Conservation (phyloP, 495 filamentous ascomycete genomes). For the Neohortaea acidophila region DNA sequence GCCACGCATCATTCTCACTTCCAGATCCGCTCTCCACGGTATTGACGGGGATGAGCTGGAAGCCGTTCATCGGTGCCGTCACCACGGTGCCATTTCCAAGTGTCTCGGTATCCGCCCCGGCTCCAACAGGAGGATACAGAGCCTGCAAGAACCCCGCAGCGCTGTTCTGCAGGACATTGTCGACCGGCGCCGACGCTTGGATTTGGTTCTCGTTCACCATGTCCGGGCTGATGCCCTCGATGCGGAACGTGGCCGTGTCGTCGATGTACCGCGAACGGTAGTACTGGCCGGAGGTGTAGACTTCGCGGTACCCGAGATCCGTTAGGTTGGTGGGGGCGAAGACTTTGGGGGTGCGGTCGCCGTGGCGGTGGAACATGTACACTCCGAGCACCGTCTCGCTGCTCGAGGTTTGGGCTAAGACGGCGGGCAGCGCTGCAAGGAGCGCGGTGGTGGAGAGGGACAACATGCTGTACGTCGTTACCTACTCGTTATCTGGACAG, state of each 20-base stretch:
- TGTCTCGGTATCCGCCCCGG: slow-evolving; percentile 25
- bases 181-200: slow-evolving; percentile 32
- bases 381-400: slow-evolving; percentile 44
- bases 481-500: too few species aligned
- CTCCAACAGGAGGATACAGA: slow-evolving; percentile 45
- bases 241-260: slow-evolving; percentile 33
- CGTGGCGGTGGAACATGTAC: slow-evolving; percentile 51
- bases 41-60: slow-evolving; percentile 43
- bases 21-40: slow-evolving; percentile 29
- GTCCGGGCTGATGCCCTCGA: slow-evolving; percentile 41
- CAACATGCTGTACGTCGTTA: too few species aligned
- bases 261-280: slow-evolving; percentile 48
- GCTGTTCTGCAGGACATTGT: slow-evolving; percentile 26
- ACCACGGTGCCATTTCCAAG: slow-evolving; percentile 40
- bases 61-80: slow-evolving; percentile 41
- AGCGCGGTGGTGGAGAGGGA: slow-evolving; percentile 4
- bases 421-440: slow-evolving; percentile 5
- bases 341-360: slow-evolving; percentile 45
- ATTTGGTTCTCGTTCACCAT: slow-evolving; percentile 45
- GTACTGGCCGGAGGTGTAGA: slow-evolving; percentile 45
- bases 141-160: slow-evolving; percentile 42
- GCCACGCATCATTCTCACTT: slow-evolving; percentile 42
- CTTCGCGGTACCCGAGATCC: slow-evolving; percentile 44
- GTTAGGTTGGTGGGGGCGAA: slow-evolving; percentile 40
- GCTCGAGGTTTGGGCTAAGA: not conserved